A percentile compares a stretch with the other conserved stretches of the same genome.
Evolutionary conservation across 176 grass and related monocot genomes (phyloP).

Genomic region (Lolium perenne): DNA sequence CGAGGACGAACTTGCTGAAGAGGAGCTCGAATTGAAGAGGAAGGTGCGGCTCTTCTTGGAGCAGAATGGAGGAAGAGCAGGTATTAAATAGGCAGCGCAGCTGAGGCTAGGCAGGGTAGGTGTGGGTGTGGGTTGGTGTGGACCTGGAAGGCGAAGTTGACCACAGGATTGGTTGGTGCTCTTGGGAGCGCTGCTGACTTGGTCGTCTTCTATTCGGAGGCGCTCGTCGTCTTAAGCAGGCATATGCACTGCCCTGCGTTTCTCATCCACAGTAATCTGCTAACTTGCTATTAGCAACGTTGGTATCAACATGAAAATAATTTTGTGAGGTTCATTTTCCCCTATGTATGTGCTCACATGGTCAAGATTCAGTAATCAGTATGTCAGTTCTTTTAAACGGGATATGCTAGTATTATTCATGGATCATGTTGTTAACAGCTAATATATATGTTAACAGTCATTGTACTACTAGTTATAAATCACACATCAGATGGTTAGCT

Average conservation of each 20-base stretch:
- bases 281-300: too few relatives aligned
- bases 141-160: slow-evolving; percentile 3
- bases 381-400: too few relatives aligned
- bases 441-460: too few relatives aligned
- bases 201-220: neutral
- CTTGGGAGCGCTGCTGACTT: neutral
- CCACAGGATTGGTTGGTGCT: neutral
- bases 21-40: neutral
- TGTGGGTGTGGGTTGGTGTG: slow-evolving; percentile 25
- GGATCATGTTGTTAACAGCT: too few relatives aligned
- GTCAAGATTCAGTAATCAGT: too few relatives aligned
- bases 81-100: slow-evolving; percentile 60
- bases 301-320: neutral
- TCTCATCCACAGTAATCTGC: neutral
- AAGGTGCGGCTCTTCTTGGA: slow-evolving; percentile 43
- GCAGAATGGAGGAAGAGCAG: neutral
- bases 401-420: too few relatives aligned
- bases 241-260: too few relatives aligned
- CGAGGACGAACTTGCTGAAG: neutral
- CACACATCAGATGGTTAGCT: too few relatives aligned
- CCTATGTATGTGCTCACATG: too few relatives aligned
- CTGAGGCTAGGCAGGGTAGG: neutral
- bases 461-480: too few relatives aligned
- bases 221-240: neutral
- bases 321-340: too few relatives aligned